Conservation (phyloP, 108 stramenopile species). For the Nitzschia sp. region DNA sequence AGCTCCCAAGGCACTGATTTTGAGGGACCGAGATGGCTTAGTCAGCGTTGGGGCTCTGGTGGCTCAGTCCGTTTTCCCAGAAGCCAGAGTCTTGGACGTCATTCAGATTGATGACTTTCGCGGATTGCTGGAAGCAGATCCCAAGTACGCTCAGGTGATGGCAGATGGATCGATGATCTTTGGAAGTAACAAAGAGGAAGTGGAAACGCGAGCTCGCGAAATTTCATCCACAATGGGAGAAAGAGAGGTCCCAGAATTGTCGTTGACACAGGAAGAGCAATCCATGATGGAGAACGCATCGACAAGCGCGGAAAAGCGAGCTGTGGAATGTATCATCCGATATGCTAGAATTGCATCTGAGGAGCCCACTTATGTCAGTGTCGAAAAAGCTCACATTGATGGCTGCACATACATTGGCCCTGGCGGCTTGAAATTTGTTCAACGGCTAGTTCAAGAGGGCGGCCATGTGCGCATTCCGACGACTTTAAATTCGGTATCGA, state of each 20-base stretch:
- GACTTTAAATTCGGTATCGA: slow-evolving; percentile 76
- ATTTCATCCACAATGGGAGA: background rate
- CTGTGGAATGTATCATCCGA: slow-evolving; percentile 48
- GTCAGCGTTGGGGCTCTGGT: slow-evolving; percentile 71
- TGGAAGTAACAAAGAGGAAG: background rate
- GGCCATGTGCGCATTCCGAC: slow-evolving; percentile 73
- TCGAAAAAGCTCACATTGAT: slow-evolving; percentile 73
- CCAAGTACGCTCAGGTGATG: slow-evolving; percentile 22
- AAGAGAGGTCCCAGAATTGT: background rate
- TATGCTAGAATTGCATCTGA: slow-evolving; percentile 52
- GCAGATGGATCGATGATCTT: slow-evolving; percentile 16
- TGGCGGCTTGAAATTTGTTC: slow-evolving; percentile 67
- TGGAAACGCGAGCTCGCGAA: background rate
- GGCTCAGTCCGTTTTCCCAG: slow-evolving; percentile 64
- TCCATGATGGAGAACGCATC: slow-evolving; percentile 26
- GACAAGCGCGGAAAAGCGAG: slow-evolving; percentile 46
- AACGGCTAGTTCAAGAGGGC: slow-evolving; percentile 57
- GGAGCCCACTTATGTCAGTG: slow-evolving; percentile 34
- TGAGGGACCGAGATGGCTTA: slow-evolving; percentile 64
- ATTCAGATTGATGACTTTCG: slow-evolving; percentile 28
- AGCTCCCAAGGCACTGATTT: slow-evolving; percentile 61
- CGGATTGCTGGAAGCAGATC: slow-evolving; percentile 14
- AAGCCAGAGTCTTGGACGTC: slow-evolving; percentile 28
- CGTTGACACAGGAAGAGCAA: slow-evolving; percentile 41
- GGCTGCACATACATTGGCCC: slow-evolving; percentile 85